Evolutionary conservation across 1,139 yeast species (phyloP), one percentile per base, ranked within the genome.

Genomic region (Suhomyces bolitotheri): DNA sequence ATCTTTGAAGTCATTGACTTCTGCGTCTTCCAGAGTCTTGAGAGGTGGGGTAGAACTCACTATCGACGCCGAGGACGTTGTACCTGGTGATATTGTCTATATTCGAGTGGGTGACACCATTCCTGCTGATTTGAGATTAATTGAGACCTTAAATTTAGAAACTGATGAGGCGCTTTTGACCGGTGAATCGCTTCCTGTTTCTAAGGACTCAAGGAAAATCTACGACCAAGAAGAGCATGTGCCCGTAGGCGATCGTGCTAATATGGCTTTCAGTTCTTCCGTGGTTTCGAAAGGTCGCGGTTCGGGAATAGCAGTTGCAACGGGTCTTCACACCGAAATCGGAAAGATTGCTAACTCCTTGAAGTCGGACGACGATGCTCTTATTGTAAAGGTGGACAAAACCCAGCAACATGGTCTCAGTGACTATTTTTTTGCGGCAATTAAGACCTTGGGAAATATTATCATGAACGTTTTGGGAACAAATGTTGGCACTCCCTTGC

Each of bases 81-180:
- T 82, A 10, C 90, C 90, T 2, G 94, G 95, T 40, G 95, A 85
- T 55, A 56, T 84, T 34, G 78, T 83, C 25, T 64, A 67, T 39
- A 70, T 84, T 37, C 72, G 71, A 46, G 86, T 82, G 25, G 95
- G 94, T 36, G 94, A 84, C 54, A 83, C 90, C 2, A 66, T 84
- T 29, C 94, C 94, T 12, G 92, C 92, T 4, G 94, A 84, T 55
- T 55, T 82, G 40, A 68, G 94, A 44, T 65, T 84, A 31, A 47
- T 80, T 33, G 80, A 76, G 27, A 54, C 76, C 33, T 72, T 76
- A 64, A 84, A 84, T 57, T 78, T 84, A 46, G 94, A 84, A 56
- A 77, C 89, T 7, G 94, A 84, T 53, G 94, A 84, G 57, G 90
- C 94, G 7, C 65, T 84, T 34, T 70, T 84, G 39, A 84, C 92